phyloP scores from a whole-genome alignment of 345 rosid species.

The Camelina sativa region DNA sequence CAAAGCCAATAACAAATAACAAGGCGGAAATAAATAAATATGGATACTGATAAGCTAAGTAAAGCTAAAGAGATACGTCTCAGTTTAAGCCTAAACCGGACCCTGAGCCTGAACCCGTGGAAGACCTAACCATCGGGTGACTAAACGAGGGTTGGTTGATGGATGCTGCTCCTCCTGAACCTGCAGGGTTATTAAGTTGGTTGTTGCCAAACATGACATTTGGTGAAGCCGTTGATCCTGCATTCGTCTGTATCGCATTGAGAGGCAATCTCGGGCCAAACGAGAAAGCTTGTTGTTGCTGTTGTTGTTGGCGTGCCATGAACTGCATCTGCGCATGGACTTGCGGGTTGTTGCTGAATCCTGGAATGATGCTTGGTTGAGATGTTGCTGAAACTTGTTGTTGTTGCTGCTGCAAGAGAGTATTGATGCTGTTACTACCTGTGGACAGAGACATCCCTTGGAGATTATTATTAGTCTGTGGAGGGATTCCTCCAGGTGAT shows the following conservation, averaged over 20 bases:
- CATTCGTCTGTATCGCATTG: constrained; percentile 60
- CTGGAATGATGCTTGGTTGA: constrained; percentile 67
- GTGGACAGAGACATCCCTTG: constrained; percentile 60
- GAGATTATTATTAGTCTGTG: constrained; percentile 55
- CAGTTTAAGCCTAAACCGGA: constrained; percentile 59
- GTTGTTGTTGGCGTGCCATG: constrained; percentile 59
- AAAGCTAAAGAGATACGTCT: constrained; percentile 33
- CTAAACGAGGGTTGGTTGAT: constrained; percentile 49
- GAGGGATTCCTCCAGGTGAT: constrained; percentile 52
- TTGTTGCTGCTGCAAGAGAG: constrained; percentile 47
- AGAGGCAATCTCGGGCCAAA: constrained; percentile 81
- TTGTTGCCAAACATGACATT: constrained; percentile 66
- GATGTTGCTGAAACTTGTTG: constrained; percentile 62
- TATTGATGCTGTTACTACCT: constrained; percentile 54
- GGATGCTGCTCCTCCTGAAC: background rate
- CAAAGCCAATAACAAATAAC: constrained; percentile 25
- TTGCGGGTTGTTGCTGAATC: constrained; percentile 60
- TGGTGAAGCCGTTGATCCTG: constrained; percentile 62
- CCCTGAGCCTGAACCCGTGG: constrained; percentile 66
- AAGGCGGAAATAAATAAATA: constrained; percentile 9
- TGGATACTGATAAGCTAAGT: constrained; percentile 31
- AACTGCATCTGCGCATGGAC: constrained; percentile 78
- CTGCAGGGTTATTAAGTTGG: constrained; percentile 42
- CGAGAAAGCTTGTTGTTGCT: constrained; percentile 59
- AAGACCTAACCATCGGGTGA: constrained; percentile 73